Evolutionary conservation across 352 stramenopile species (phyloP).

Genomic region (Pythium phragmiticola): DNA sequence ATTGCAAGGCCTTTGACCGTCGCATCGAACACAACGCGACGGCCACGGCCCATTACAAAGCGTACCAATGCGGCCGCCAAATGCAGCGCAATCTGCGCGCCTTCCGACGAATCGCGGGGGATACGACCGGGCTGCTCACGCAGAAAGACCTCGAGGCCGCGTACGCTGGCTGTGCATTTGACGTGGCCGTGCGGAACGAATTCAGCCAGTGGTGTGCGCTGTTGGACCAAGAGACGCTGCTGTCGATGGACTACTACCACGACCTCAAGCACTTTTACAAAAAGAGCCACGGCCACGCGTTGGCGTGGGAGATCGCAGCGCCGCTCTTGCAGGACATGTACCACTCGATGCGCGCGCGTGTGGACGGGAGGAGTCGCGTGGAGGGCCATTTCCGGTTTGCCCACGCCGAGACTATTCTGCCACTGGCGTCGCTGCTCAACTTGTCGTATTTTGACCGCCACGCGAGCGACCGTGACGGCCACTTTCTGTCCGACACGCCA

Average conservation of each 20-base stretch:
- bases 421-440: constrained; percentile 70
- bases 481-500: constrained; percentile 62
- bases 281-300: constrained; percentile 71
- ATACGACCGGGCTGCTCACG: constrained; percentile 27
- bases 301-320: constrained; percentile 74
- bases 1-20: constrained; percentile 63
- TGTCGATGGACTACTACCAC: constrained; percentile 85
- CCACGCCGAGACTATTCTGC: constrained; percentile 81
- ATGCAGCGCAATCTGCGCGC: constrained; percentile 52
- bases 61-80: constrained; percentile 46
- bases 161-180: constrained; percentile 80
- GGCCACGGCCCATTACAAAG: constrained; percentile 49
- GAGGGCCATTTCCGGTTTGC: constrained; percentile 82
- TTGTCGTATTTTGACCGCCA: constrained; percentile 69
- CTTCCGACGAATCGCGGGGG: constrained; percentile 40
- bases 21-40: constrained; percentile 64
- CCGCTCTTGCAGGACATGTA: constrained; percentile 72
- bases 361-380: constrained; percentile 34
- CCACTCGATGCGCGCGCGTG: constrained; percentile 44
- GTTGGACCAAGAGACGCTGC: constrained; percentile 60
- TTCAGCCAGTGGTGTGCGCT: constrained; percentile 67
- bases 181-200: constrained; percentile 51
- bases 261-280: constrained; percentile 88
- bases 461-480: constrained; percentile 47
- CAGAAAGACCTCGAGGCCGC: constrained; percentile 75